phyloP scores from a whole-genome alignment of 208 protist species.

The Plasmodiophora brassicae region DNA sequence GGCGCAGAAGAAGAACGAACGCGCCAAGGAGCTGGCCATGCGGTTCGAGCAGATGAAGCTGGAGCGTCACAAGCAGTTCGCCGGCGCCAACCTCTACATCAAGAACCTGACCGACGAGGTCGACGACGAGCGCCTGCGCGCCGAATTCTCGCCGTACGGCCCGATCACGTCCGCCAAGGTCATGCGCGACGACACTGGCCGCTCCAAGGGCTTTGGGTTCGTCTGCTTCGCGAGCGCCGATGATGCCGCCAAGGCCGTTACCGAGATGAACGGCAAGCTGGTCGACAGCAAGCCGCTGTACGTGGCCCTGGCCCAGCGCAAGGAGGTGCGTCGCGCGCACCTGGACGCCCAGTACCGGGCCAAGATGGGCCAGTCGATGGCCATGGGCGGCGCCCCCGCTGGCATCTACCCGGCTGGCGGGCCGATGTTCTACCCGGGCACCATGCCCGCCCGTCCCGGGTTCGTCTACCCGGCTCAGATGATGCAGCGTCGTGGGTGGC shows the following conservation, averaged over 20 bases:
- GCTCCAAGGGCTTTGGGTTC: slow-evolving; percentile 89
- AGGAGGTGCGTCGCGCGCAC: slow-evolving; percentile 86
- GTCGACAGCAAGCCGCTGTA: slow-evolving; percentile 91
- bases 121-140: slow-evolving; percentile 81
- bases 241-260: slow-evolving; percentile 89
- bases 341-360: slow-evolving; percentile 80
- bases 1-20: slow-evolving; percentile 91
- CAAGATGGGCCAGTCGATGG: slow-evolving; percentile 13
- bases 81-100: slow-evolving; percentile 93
- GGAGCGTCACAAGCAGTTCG: slow-evolving; percentile 78
- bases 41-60: slow-evolving; percentile 65
- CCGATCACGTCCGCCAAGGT: slow-evolving; percentile 91
- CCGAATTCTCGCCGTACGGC: slow-evolving; percentile 85
- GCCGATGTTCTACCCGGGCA: slow-evolving; percentile 29
- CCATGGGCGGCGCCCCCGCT: not conserved
- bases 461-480: slow-evolving; percentile 38
- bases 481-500: slow-evolving; percentile 19
- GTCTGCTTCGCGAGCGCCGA: slow-evolving; percentile 92
- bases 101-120: slow-evolving; percentile 94
- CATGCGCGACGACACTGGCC: slow-evolving; percentile 82
- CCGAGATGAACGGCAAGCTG: slow-evolving; percentile 93
- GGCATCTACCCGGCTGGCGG: not conserved
- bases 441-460: not conserved
- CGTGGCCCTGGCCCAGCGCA: slow-evolving; percentile 90
- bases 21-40: slow-evolving; percentile 82